These are phyloP conservation scores for Lichtheimia corymbifera DNA, from an alignment of 371 early-diverging fungal genomes.

Conservation along the genomic window DNA sequence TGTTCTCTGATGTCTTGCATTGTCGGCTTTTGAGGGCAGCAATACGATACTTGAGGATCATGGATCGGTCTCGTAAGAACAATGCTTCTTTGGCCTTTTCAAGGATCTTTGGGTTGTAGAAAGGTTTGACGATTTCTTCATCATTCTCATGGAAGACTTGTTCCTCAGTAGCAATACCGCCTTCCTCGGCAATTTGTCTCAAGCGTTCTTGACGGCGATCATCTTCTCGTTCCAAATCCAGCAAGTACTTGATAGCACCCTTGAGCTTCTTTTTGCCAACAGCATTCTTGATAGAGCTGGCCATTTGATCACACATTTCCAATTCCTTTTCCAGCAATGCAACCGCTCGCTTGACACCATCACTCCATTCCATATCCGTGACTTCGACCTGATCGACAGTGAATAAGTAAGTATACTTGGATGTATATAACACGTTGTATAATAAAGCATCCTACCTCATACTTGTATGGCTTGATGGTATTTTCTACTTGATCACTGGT, in stretches of 20 bases:
- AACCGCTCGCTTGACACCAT: conserved; percentile 79
- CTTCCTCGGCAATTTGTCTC: conserved; percentile 26
- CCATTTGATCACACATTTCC: conserved; percentile 68
- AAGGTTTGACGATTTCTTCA: conserved; percentile 52
- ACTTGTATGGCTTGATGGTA: conserved; percentile 97
- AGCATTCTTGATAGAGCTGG: conserved; percentile 71
- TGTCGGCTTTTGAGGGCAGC: conserved; percentile 78
- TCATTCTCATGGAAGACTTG: conserved; percentile 23
- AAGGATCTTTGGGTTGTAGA: conserved; percentile 72
- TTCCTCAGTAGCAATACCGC: conserved; percentile 22
- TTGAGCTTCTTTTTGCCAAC: conserved; percentile 85
- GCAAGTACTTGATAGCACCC: conserved; percentile 72
- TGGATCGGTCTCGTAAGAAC: conserved; percentile 70
- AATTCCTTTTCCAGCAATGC: conserved; percentile 78
- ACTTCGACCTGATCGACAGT: conserved; percentile 67
- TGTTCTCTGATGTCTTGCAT: conserved; percentile 76
- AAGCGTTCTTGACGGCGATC: conserved; percentile 43
- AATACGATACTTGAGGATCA: conserved; percentile 78
- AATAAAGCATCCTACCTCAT: conserved; percentile 56
- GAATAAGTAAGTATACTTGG: too few relatives aligned
- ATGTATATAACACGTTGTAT: not conserved
- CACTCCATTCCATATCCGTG: conserved; percentile 90
- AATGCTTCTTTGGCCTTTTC: conserved; percentile 82
- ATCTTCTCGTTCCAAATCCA: conserved; percentile 59
- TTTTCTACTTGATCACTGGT: conserved; percentile 97